Evolutionary conservation across 345 rosid species (phyloP).

Genomic region (Pelargonium nanum): DNA sequence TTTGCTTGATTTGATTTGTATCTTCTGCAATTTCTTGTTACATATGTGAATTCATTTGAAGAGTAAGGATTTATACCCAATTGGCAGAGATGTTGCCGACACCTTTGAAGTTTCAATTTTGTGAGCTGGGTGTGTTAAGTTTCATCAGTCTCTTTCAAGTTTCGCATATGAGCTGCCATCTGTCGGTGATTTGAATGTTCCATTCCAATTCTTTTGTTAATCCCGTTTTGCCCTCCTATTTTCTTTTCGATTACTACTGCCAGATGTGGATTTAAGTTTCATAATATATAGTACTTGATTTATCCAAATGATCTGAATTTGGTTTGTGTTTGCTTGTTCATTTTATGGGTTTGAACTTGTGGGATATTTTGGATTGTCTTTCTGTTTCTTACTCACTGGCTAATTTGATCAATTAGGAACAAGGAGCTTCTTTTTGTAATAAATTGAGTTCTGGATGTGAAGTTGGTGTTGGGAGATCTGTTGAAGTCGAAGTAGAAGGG

Average conservation of each 20-base stretch:
- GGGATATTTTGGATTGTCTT: neutral
- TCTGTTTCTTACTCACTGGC: neutral
- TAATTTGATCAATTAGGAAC: neutral
- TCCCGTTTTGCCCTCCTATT: neutral
- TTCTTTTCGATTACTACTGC: neutral
- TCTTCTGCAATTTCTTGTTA: no score
- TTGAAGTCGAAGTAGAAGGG: neutral
- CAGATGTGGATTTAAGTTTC: neutral
- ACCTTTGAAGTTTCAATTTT: no score
- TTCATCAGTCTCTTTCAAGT: neutral
- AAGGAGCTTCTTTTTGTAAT: neutral
- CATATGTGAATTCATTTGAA: no score
- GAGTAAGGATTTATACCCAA: no score
- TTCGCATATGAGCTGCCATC: neutral
- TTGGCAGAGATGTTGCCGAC: no score
- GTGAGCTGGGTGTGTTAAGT: no score
- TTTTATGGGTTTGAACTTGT: neutral
- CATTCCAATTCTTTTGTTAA: neutral
- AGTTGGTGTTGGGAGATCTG: neutral
- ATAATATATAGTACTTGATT: neutral
- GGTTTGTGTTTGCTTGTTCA: no score
- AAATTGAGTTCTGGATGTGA: neutral
- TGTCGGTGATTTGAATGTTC: neutral
- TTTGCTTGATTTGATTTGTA: no score
- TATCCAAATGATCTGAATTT: neutral